Evolutionary conservation across 176 grass and related monocot genomes (phyloP), one percentile per base, ranked within the genome.

Genomic region (Typha latifolia): DNA sequence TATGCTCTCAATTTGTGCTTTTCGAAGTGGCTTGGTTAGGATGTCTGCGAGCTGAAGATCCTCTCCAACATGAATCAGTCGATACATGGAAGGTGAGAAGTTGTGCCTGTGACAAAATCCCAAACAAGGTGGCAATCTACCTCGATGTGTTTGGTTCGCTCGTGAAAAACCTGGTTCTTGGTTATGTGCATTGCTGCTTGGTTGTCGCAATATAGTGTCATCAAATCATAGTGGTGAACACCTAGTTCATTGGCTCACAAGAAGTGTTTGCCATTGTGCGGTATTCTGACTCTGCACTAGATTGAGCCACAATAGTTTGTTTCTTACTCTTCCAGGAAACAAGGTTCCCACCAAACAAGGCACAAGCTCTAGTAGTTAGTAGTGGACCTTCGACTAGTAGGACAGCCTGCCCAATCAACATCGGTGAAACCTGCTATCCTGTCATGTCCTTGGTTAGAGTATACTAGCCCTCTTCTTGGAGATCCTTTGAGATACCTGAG

Each of bases 241-340:
- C n/a, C n/a, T n/a, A n/a, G n/a, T n/a, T n/a, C n/a, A n/a, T 14
- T 3, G 43, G 32, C 62, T 71, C 23, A 37, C 50, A 31, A 2
- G 24, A 16, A 5, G 18, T 12, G 2, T 10, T 14, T 2, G 63
- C 31, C 6, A 66, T 65, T 13, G 27, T 63, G 3, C 31, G 12
- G 14, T 67, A 67, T n/a, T 75, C 12, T 1, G 64, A 21, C 11
- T 75, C 27, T 3, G 23, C 73, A 75, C 49, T 67, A 4, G 73
- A 67, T 0, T n/a, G 15, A 27, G 62, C 51, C 1, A 67, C 63
- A 2, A 23, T 49, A 14, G 34, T 20, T 13, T 75, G 18, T 3
- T 37, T 32, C 2, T 26, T 66, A 4, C 16, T 63, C 24, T 32
- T 63, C 24, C 62, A 63, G 11, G 23, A 12, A 2, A 63, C 9